Evolutionary conservation across 2,329 filamentous ascomycete species (phyloP).

Genomic region (Paecilomyces variotii): DNA sequence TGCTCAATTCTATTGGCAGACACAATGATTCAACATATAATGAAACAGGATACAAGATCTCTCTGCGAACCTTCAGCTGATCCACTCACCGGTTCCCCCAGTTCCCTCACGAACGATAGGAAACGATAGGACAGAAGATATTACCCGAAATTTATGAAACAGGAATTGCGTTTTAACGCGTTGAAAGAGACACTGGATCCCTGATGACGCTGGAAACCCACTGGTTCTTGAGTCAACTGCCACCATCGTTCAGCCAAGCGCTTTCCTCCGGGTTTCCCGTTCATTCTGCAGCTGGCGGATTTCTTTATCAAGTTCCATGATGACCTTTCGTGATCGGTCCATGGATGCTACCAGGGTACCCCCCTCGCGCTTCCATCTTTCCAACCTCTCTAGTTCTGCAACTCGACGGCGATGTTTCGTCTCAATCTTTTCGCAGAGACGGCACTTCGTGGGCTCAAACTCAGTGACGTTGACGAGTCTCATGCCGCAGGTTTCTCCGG

Average conservation of each 20-base stretch:
- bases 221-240: not conserved
- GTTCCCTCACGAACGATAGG: conserved; percentile 9
- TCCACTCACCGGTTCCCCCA: conserved; percentile 13
- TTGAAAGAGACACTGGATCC: conserved; percentile 2
- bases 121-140: conserved; percentile 13
- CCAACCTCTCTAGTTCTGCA: conserved; percentile 67
- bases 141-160: conserved; percentile 3
- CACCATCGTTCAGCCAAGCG: conserved; percentile 17
- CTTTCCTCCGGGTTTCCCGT: conserved; percentile 32
- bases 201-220: not conserved
- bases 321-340: conserved; percentile 62
- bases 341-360: conserved; percentile 51
- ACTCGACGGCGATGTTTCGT: conserved; percentile 69
- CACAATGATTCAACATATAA: conserved; percentile 13
- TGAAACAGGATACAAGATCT: not conserved
- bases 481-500: conserved; percentile 91
- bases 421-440: conserved; percentile 79
- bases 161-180: not conserved
- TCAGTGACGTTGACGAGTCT: conserved; percentile 75
- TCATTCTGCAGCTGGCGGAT: conserved; percentile 59
- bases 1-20: conserved; percentile 18
- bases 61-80: not conserved
- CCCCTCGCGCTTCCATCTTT: conserved; percentile 69
- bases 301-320: conserved; percentile 62
- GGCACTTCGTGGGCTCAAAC: conserved; percentile 59